phyloP scores from a whole-genome alignment of 1,139 yeast genomes.

The Blastobotrys niveus region DNA sequence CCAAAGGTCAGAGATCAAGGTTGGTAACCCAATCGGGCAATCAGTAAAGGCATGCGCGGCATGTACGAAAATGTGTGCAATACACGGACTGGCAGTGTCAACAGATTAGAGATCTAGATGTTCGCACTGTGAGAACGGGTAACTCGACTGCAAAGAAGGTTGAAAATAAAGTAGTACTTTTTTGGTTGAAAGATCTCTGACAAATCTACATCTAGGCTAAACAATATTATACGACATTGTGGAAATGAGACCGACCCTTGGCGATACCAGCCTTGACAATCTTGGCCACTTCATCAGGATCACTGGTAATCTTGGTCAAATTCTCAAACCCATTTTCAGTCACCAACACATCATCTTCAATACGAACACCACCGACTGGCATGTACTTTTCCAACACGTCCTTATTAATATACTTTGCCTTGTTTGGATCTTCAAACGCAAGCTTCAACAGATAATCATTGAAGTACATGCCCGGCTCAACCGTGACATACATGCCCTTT shows the following conservation, averaged over 20 bases:
- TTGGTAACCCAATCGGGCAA: too few species aligned
- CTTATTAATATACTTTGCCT: constrained; percentile 56
- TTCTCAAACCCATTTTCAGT: constrained; percentile 74
- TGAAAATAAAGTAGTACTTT: too few species aligned
- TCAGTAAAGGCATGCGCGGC: too few species aligned
- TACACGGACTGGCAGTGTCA: neutral
- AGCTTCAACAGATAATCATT: constrained; percentile 73
- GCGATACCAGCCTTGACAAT: constrained; percentile 68
- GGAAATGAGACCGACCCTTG: constrained; percentile 62
- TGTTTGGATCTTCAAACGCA: constrained; percentile 51
- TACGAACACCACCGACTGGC: constrained; percentile 92
- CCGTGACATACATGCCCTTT: constrained; percentile 81
- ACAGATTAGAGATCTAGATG: neutral
- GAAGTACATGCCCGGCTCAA: constrained; percentile 94
- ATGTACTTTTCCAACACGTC: constrained; percentile 69
- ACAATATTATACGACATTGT: constrained; percentile 41
- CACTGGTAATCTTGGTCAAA: constrained; percentile 75
- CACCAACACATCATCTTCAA: constrained; percentile 85
- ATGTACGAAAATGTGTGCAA: too few species aligned
- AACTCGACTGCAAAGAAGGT: too few species aligned
- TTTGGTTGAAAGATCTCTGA: too few species aligned
- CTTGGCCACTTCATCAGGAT: constrained; percentile 71
- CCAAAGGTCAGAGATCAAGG: too few species aligned
- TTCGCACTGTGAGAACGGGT: too few species aligned
- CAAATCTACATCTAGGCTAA: neutral